Conservation (phyloP, 2,329 filamentous ascomycete species). For the Polychaeton citri region DNA sequence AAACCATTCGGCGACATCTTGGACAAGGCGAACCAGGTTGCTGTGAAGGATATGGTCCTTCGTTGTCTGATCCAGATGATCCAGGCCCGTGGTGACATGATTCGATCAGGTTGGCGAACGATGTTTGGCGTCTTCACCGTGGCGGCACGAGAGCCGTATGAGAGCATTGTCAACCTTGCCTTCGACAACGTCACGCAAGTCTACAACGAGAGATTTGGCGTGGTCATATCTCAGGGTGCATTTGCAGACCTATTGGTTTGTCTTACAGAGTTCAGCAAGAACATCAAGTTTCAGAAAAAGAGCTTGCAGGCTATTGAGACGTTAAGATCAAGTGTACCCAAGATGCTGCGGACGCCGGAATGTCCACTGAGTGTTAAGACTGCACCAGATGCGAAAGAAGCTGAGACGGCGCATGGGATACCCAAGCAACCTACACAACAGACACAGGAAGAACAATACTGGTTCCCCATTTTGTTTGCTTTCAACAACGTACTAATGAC, state of each 20-base stretch:
- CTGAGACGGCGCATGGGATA: slow-evolving; percentile 36
- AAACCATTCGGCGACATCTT: slow-evolving; percentile 98
- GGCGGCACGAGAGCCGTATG: slow-evolving; percentile 81
- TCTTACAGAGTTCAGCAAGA: slow-evolving; percentile 96
- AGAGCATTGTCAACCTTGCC: slow-evolving; percentile 89
- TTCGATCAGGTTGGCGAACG: slow-evolving; percentile 93
- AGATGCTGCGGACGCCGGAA: slow-evolving; percentile 91
- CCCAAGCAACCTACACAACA: slow-evolving; percentile 59
- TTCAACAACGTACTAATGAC: slow-evolving; percentile 99
- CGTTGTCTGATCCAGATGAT: slow-evolving; percentile 98
- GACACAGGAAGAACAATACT: slow-evolving; percentile 91
- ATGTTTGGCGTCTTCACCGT: slow-evolving; percentile 99
- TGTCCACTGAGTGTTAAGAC: slow-evolving; percentile 69
- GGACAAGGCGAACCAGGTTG: slow-evolving; percentile 77
- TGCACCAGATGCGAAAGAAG: slow-evolving; percentile 27
- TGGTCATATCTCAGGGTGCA: slow-evolving; percentile 90
- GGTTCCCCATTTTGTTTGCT: slow-evolving; percentile 95
- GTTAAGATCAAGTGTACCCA: slow-evolving; percentile 81
- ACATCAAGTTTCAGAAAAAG: slow-evolving; percentile 97
- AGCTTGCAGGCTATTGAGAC: slow-evolving; percentile 91
- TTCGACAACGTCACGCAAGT: slow-evolving; percentile 95
- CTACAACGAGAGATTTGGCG: slow-evolving; percentile 87
- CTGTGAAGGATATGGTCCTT: slow-evolving; percentile 94
- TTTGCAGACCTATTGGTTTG: slow-evolving; percentile 96
- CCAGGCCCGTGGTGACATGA: slow-evolving; percentile 89